These are phyloP conservation scores for Pyrenula aspistea DNA, from an alignment of 495 filamentous ascomycete species.

Conservation along the genomic window DNA sequence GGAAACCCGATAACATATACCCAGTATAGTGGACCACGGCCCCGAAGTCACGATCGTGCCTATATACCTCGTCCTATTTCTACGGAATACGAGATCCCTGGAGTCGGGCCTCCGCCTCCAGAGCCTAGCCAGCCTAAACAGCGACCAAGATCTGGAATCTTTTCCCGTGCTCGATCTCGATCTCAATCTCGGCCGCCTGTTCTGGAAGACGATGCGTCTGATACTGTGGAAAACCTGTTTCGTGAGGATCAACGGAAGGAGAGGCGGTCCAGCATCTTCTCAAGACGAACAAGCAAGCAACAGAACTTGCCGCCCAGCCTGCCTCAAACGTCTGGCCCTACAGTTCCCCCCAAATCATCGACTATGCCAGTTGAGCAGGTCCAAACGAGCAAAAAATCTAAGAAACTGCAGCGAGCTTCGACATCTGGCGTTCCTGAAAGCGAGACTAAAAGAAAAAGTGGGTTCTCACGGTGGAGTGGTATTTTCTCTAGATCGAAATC, in stretches of 20 bases:
- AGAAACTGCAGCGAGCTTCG: conserved; percentile 12
- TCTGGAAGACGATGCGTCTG: conserved; percentile 16
- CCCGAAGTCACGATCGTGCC: not conserved
- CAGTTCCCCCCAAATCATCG: not conserved
- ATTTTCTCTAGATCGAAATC: not conserved
- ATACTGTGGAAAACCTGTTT: conserved; percentile 16
- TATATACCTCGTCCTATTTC: not conserved
- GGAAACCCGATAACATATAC: not conserved
- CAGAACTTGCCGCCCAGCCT: conserved; percentile 6
- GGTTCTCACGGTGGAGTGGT: conserved; percentile 30
- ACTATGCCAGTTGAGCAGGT: not conserved
- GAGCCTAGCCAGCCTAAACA: not conserved
- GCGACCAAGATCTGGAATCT: not conserved
- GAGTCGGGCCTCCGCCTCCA: conserved; percentile 13
- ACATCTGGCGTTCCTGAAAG: conserved; percentile 12
- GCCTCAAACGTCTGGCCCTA: not conserved
- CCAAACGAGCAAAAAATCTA: conserved; percentile 5
- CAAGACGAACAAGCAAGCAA: conserved; percentile 1
- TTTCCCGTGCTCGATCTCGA: conserved; percentile 9
- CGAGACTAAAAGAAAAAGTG: conserved; percentile 29
- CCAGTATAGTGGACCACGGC: not conserved
- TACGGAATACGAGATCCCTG: conserved; percentile 3
- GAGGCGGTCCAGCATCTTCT: conserved; percentile 6
- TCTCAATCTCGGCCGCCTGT: conserved; percentile 23
- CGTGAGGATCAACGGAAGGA: conserved; percentile 14